phyloP scores from a whole-genome alignment of 345 rosid genomes.

The Mallotus nudiflorus region DNA sequence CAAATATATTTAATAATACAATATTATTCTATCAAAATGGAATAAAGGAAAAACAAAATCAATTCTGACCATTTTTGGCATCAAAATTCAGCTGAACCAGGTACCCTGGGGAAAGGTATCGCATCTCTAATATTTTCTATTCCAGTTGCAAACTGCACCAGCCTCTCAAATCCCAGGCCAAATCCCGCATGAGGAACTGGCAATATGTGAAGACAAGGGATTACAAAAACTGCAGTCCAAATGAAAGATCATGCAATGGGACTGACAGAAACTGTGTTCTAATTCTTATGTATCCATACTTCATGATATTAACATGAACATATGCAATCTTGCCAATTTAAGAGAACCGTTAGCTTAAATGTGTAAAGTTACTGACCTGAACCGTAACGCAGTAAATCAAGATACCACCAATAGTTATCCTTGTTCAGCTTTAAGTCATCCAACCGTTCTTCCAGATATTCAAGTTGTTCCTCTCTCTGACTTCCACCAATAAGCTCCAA shows the following conservation, averaged over 20 bases:
- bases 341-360: not conserved
- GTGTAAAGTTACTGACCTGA: constrained; percentile 62
- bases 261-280: too few relatives aligned
- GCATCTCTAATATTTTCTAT: constrained; percentile 89
- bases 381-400: constrained; percentile 90
- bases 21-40: too few relatives aligned
- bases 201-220: not conserved
- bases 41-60: not conserved
- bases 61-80: not conserved
- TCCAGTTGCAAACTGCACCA: constrained; percentile 94
- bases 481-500: constrained; percentile 99
- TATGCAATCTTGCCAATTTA: not conserved
- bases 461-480: constrained; percentile 96
- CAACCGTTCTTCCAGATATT: constrained; percentile 73
- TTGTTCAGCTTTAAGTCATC: constrained; percentile 74
- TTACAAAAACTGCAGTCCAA: too few relatives aligned
- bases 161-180: constrained; percentile 93
- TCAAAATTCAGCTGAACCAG: constrained; percentile 89
- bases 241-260: too few relatives aligned
- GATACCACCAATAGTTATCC: constrained; percentile 98
- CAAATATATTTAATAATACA: too few relatives aligned
- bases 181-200: constrained; percentile 98
- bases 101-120: constrained; percentile 92
- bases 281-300: too few relatives aligned
- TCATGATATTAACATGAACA: too few relatives aligned